Base-by-base conservation (phyloP, 306 rosid genomes). In the Pueraria montana region DNA sequence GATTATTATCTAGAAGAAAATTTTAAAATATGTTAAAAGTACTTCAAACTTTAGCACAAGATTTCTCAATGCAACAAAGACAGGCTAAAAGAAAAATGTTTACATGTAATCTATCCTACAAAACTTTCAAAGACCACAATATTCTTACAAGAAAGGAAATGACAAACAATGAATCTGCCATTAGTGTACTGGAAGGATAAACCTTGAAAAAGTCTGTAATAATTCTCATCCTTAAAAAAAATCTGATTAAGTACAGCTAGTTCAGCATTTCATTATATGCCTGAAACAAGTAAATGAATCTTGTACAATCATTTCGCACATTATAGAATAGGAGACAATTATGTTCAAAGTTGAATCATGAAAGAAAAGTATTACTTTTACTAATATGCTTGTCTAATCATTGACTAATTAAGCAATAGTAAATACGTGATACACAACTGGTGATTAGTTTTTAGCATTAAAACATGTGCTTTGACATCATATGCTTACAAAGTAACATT, bases 1-100 rank as follows among this genome's bases (percentile, higher is more conserved):
- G 7, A 61, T 2, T 83, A 56, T 53, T 50, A 72, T 63, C 49
- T 14, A 30, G 42, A 7, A 50, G 17, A 32, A 80, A 70, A 11
- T 21, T 23, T n/a, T n/a, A n/a, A n/a, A n/a, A n/a, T n/a, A n/a
- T n/a, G n/a, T n/a, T n/a, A n/a, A n/a, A 14, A 17, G 16, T 14
- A 52, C 20, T 23, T 42, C 24, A 42, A 27, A 65, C 45, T 55
- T 72, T 72, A 80, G 80, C 67, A 42, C 4, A 4, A 26, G 43
- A 58, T 46, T 84, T 55, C 13, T 45, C 20, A 53, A 66, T 70
- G 43, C 76, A 62, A 16, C 16, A 45, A n/a, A n/a, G n/a, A 27
- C 8, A 16, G 46, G 53, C 66, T 36, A 32, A 38, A 59, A 50
- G 71, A 27, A 58, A 48, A 68, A 56, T 42, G 58, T 43, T 73